These are phyloP conservation scores for Chalara sp. DNA, from an alignment of 2,329 filamentous ascomycete genomes.

Conservation along the genomic window DNA sequence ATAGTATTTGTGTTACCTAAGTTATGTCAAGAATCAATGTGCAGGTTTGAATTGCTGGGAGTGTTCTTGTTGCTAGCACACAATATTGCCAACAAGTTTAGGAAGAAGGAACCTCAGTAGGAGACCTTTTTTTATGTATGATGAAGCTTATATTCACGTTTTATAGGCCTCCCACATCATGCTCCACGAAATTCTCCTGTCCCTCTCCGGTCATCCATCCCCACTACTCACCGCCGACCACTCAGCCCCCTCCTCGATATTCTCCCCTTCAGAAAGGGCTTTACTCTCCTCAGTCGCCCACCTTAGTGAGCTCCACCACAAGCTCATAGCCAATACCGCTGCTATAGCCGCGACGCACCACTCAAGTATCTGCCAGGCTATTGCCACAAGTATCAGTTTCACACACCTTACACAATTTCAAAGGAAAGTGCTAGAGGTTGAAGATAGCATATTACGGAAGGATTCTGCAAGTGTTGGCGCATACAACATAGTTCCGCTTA, in stretches of 20 bases:
- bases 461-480: constrained; percentile 80
- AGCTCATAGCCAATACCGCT: constrained; percentile 60
- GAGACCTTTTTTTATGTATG: background rate
- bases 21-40: constrained; percentile 21
- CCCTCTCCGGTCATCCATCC: constrained; percentile 88
- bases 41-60: constrained; percentile 26
- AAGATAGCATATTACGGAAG: constrained; percentile 66
- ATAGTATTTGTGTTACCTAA: too few species aligned
- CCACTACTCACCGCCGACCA: constrained; percentile 64
- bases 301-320: constrained; percentile 71
- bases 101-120: constrained; percentile 3
- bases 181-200: constrained; percentile 98
- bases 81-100: constrained; percentile 16
- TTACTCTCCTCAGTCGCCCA: constrained; percentile 71
- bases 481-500: constrained; percentile 88
- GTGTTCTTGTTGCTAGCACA: constrained; percentile 21
- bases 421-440: constrained; percentile 75
- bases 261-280: constrained; percentile 75
- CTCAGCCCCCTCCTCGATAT: constrained; percentile 38
- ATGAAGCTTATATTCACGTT: background rate
- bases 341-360: constrained; percentile 63
- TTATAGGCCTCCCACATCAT: constrained; percentile 40
- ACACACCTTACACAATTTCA: constrained; percentile 77
- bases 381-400: constrained; percentile 69
- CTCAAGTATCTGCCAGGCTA: constrained; percentile 81